Percentiles rank a stretch among this genome's conserved stretches.
Evolutionary conservation across 352 stramenopile genomes (phyloP).

Genomic region (Pythium biforme): DNA sequence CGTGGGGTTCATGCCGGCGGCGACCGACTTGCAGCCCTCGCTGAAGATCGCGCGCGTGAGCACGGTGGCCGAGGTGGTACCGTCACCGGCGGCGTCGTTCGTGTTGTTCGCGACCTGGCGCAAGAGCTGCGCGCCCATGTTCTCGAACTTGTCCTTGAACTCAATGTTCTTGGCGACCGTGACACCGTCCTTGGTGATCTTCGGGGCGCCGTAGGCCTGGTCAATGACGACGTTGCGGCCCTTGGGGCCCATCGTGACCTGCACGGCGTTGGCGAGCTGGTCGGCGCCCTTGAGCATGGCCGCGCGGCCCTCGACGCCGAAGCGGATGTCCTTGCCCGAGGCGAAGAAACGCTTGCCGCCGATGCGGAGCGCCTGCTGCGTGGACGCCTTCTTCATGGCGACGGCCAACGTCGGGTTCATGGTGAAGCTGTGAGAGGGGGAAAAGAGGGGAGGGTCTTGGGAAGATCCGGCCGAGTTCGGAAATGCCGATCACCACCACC

Average conservation of each 20-base stretch:
- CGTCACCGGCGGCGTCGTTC: constrained; percentile 99
- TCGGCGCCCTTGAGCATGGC: constrained; percentile 99
- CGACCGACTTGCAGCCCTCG: constrained; percentile 98
- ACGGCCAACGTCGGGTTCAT: constrained; percentile 77
- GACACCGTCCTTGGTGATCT: constrained; percentile 99
- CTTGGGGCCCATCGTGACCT: constrained; percentile 99
- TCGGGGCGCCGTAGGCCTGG: constrained; percentile 95
- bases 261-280: constrained; percentile 98
- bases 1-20: constrained; percentile 99
- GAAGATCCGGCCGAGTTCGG: constrained; percentile 33
- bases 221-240: constrained; percentile 99
- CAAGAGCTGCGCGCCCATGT: constrained; percentile 87
- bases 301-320: constrained; percentile 96
- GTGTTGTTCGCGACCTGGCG: constrained; percentile 96
- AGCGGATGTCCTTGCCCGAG: constrained; percentile 98
- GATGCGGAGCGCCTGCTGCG: constrained; percentile 31
- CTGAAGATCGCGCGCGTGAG: constrained; percentile 98
- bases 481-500: constrained; percentile 29
- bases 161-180: constrained; percentile 98
- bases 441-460: constrained; percentile 11
- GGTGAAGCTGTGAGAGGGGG: constrained; percentile 11
- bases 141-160: constrained; percentile 95
- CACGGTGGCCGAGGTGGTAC: constrained; percentile 99
- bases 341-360: constrained; percentile 69
- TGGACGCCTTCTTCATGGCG: constrained; percentile 62